Evolutionary conservation across 1,284 basidiomycete species (phyloP), one percentile per base, ranked within the genome.

Genomic region (Ganoderma resinaceum): DNA sequence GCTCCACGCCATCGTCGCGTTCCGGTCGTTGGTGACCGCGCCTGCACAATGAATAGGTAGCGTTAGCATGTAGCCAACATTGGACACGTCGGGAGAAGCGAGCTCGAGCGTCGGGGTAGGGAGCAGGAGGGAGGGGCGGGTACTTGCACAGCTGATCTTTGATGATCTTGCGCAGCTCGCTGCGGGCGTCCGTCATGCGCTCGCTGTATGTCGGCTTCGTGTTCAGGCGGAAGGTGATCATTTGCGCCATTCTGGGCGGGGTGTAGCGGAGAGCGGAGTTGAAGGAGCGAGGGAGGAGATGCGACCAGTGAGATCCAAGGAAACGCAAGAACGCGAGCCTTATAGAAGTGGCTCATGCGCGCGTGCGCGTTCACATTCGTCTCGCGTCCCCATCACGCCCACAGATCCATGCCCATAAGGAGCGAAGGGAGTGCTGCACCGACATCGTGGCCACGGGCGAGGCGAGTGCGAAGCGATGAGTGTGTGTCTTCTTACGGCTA

Each of bases 171-270:
- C 78, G 76, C 53, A 79, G 73, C 68, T 78, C 77, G 49, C 70
- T 69, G 59, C 78, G 75, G 20, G 78, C 77, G 59, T 78, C 76
- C 31, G 78, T 78, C 78, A 79, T 79, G 61, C 76, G 71, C 72
- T 79, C 77, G 70, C 77, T 78, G 65, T 79, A 79, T 53, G 76
- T 74, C 62, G 74, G 72, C 66, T 70, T 75, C 9, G 76, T 73
- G 68, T 76, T 76, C 38, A 78, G 31, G 58, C 71, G 71, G 67
- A 72, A 72, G 61, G 69, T 70, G 68, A 66, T 66, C 62, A 66
- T 66, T 62, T 72, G 71, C 55, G 69, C 60, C 68, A 70, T 72
- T 58, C 61, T 66, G 49, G 61, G 66, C 64, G 62, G 63, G 52
- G 38, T 63, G 61, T 49, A 40, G 68, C 64, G 55, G 61, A 62